A percentile compares a stretch with the other conserved stretches of the same genome.
Conservation (phyloP, 176 grass and related monocot genomes). For the Oryza glaberrima region DNA sequence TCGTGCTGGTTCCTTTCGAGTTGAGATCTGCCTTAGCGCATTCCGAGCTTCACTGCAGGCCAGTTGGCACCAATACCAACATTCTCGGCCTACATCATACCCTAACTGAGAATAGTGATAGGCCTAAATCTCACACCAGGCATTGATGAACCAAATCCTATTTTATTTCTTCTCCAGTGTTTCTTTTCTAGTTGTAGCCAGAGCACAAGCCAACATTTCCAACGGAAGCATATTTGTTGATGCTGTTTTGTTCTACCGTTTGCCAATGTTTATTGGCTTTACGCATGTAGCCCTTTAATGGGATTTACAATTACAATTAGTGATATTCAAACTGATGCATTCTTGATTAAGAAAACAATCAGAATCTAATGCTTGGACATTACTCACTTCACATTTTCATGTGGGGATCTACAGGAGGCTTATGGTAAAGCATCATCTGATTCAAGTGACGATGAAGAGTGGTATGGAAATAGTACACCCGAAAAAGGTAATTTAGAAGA, state of each 20-base stretch:
- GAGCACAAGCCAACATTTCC: not conserved
- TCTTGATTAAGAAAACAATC: slow-evolving; percentile 3
- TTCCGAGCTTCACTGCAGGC: not conserved
- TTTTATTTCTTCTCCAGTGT: not conserved
- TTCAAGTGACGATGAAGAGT: slow-evolving; percentile 85
- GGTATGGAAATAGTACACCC: slow-evolving; percentile 57
- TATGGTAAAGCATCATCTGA: slow-evolving; percentile 67
- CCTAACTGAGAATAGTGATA: not conserved
- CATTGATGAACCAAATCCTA: not conserved
- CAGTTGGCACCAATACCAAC: not conserved
- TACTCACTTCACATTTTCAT: slow-evolving; percentile 29
- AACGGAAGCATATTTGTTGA: not conserved
- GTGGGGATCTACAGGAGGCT: slow-evolving; percentile 67
- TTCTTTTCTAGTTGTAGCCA: not conserved
- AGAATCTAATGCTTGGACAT: slow-evolving; percentile 22
- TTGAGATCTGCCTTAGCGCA: not conserved
- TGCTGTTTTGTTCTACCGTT: not conserved
- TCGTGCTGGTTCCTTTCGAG: not conserved
- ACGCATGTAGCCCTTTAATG: not conserved
- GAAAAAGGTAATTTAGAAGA: slow-evolving; percentile 57
- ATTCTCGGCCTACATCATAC: not conserved
- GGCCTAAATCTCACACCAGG: not conserved
- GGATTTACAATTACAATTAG: not conserved
- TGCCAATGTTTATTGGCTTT: not conserved
- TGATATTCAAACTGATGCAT: not conserved